Evolutionary conservation across 805 yeast genomes (phyloP), one percentile per base, ranked within the genome.

Genomic region (Schwanniomyces vanrijiae): DNA sequence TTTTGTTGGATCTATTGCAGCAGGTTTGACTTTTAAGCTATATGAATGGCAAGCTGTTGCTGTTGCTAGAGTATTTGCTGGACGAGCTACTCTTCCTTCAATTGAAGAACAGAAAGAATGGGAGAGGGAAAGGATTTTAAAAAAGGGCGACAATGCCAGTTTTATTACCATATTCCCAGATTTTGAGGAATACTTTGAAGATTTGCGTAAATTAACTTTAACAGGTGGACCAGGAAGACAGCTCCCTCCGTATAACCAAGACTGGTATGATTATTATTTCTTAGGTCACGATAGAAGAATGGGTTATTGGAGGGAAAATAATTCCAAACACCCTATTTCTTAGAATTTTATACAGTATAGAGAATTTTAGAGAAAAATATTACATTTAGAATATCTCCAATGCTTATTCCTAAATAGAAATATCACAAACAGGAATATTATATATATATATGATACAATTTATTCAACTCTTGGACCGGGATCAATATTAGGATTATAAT

Each of bases 21-120:
- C 69, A 29, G 75, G 71, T 2, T 57, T 73, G 21, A 63, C 73
- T 0, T 71, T 72, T 52, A 58, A 72, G 40, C 69, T 64, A 1
- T 73, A 67, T 54, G 77, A 73, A 50, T 71, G 62, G 55, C 78
- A 73, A 51, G 71, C 75, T 1, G 64, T 68, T 0, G 45, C 65
- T 11, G 67, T 67, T 1, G 56, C 75, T 1, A 50, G 75, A 25
- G 61, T 60, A 37, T 57, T 63, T 33, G 54, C 67, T 1, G 71
- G 68, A 5, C 58, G 65, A 46, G 55, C 61, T 1, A 37, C 50
- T 3, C 48, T 69, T 4, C 76, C 76, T 3, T 37, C 63, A 2
- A 25, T 47, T 5, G 45, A 56, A 37, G 67, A 62, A 16, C 73
- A 68, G 46, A 38, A 52, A 6, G 29, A 48, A 14, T 70, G 76